Percentiles rank a stretch among this genome's conserved stretches.
phyloP scores from a whole-genome alignment of 495 filamentous ascomycete genomes.

The Trichocladium uniseriatum region DNA sequence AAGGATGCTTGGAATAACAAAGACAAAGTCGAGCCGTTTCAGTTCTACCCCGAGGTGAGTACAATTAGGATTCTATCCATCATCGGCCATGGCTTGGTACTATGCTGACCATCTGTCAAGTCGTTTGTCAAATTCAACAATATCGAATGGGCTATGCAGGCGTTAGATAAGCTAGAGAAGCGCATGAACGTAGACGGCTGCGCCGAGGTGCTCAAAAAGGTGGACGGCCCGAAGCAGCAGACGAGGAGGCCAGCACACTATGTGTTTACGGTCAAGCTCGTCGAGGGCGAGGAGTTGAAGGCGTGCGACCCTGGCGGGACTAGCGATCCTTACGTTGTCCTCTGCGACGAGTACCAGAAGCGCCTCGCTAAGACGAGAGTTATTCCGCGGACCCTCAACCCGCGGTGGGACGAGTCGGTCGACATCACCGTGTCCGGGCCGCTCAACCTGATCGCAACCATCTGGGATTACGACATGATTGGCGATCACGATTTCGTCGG shows the following conservation, averaged over 20 bases:
- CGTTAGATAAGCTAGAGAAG: conserved; percentile 80
- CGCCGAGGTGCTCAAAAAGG: conserved; percentile 65
- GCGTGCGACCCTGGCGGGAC: conserved; percentile 90
- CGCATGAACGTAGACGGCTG: conserved; percentile 91
- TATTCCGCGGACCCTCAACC: conserved; percentile 84
- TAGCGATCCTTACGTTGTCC: conserved; percentile 95
- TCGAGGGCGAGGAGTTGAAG: conserved; percentile 97
- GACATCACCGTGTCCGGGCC: conserved; percentile 91
- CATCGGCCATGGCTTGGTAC: background rate
- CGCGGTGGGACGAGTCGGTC: conserved; percentile 93
- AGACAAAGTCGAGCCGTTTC: conserved; percentile 94
- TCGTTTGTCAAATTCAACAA: conserved; percentile 98
- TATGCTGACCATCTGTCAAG: conserved; percentile 35
- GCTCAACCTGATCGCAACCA: conserved; percentile 88
- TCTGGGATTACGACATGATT: conserved; percentile 97
- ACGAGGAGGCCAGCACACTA: conserved; percentile 66
- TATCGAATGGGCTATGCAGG: conserved; percentile 82
- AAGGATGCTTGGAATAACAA: conserved; percentile 92
- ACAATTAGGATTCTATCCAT: background rate
- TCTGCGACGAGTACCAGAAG: conserved; percentile 96
- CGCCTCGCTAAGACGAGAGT: conserved; percentile 92
- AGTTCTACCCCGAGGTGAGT: conserved; percentile 86
- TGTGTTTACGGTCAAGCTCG: conserved; percentile 97
- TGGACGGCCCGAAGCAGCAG: conserved; percentile 40
- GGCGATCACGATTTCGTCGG: conserved; percentile 98